Base-by-base conservation (phyloP, 768 basidiomycete species). In the Russula sp. region DNA sequence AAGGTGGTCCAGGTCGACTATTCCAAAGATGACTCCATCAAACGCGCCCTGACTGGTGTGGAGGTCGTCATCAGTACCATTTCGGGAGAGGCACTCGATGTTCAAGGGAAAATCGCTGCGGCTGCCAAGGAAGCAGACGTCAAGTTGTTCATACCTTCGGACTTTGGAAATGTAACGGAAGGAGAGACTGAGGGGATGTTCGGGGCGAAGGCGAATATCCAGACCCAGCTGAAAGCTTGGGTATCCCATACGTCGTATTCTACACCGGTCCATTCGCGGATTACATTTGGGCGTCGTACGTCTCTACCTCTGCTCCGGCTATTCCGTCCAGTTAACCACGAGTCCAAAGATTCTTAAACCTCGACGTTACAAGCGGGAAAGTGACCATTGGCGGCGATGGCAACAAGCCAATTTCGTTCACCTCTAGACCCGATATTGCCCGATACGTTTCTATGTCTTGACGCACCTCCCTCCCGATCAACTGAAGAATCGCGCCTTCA, bases 181-280 rank as follows among this genome's bases (percentile, higher is more conserved):
- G 69, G 68, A 5, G 30, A 38, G 18, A 69, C 61, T 3, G 40
- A 51, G 26, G 68, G 70, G 1, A 0, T 57, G 4, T 56, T 46
- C n/a, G 60, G 56, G 1, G 30, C n/a, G 30, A 69, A 65, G 38
- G 60, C 59, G 6, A 26, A 13, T 4, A 5, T 59, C 18, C 57
- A 61, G 14, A 28, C 9, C 13, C 44, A 59, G 34, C 44, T 69
- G 53, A 61, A 57, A 38, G 59, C 50, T 4, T 71, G 46, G 59
- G 50, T 4, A 49, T 71, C 13, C 59, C 69, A 10, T 70, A 61
- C 20, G 52, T 67, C 44, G 28, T 52, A 22, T 71, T 68, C 59
- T 71, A 54, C 53, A 71, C 70, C 18, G 70, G 69, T 0, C 44
- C 61, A 8, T 62, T 59, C 10, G 46, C 67, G 1, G 69, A 69